Conservation (phyloP, 768 basidiomycete genomes). For the Sarcomyxa edulis region DNA sequence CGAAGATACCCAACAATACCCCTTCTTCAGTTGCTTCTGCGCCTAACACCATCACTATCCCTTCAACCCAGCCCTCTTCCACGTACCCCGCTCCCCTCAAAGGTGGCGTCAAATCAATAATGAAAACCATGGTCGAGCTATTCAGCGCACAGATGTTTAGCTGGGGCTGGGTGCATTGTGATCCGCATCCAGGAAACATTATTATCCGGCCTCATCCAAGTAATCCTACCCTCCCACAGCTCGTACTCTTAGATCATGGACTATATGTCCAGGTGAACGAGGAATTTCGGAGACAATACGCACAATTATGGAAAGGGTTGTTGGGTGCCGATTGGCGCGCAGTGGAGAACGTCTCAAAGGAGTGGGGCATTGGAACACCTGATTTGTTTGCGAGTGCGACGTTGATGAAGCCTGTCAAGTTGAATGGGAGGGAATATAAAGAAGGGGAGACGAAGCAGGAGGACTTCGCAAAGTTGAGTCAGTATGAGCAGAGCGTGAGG, state of each 20-base stretch:
- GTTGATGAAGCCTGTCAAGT: slow-evolving; percentile 54
- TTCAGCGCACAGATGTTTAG: slow-evolving; percentile 89
- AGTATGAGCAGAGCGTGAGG: slow-evolving; percentile 63
- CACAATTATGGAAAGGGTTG: slow-evolving; percentile 68
- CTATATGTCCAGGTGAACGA: slow-evolving; percentile 74
- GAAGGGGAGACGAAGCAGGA: slow-evolving; percentile 15
- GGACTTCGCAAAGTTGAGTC: slow-evolving; percentile 34
- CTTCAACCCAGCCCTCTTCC: slow-evolving; percentile 8
- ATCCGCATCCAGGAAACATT: slow-evolving; percentile 75
- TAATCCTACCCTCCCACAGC: slow-evolving; percentile 41
- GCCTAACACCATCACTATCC: slow-evolving; percentile 5
- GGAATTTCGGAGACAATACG: slow-evolving; percentile 71
- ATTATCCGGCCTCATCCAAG: slow-evolving; percentile 58
- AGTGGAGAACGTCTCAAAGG: slow-evolving; percentile 43
- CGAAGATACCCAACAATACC: slow-evolving; percentile 5
- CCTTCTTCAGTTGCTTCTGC: slow-evolving; percentile 7
- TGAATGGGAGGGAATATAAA: slow-evolving; percentile 29
- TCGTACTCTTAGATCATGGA: slow-evolving; percentile 90
- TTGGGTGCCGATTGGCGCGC: slow-evolving; percentile 49
- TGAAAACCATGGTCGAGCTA: slow-evolving; percentile 84
- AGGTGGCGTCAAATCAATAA: slow-evolving; percentile 60
- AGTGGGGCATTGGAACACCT: slow-evolving; percentile 68
- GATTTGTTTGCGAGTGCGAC: slow-evolving; percentile 73
- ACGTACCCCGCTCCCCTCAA: slow-evolving; percentile 29
- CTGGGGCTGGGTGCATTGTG: slow-evolving; percentile 89